Percentiles rank a stretch among this genome's conserved stretches.
Evolutionary conservation across 2,329 filamentous ascomycete species (phyloP).

Genomic region (Hyphodiscus sp.): DNA sequence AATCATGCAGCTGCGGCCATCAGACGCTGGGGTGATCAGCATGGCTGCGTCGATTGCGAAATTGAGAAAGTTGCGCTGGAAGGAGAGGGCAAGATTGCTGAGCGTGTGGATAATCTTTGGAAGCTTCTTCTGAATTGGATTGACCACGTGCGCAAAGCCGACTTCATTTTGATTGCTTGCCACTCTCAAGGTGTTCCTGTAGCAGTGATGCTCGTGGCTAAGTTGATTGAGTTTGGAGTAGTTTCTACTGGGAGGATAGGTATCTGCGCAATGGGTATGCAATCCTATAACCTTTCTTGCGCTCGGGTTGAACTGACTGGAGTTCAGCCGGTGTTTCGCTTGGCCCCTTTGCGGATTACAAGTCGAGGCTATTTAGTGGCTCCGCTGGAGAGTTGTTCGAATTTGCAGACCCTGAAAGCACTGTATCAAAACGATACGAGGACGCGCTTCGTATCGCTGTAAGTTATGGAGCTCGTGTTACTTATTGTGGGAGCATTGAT

Average conservation of each 20-base stretch:
- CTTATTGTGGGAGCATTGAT: slow-evolving; percentile 90
- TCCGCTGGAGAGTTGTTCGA: slow-evolving; percentile 94
- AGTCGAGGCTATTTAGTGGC: slow-evolving; percentile 80
- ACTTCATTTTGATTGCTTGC: slow-evolving; percentile 86
- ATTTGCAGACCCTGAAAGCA: slow-evolving; percentile 75
- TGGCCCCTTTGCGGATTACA: slow-evolving; percentile 88
- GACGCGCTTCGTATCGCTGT: slow-evolving; percentile 68
- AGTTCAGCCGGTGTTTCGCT: slow-evolving; percentile 83
- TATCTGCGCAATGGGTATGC: slow-evolving; percentile 67
- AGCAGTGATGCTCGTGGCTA: slow-evolving; percentile 83
- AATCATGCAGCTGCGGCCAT: slow-evolving; percentile 81
- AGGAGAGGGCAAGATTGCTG: slow-evolving; percentile 85
- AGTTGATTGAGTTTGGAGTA: slow-evolving; percentile 84
- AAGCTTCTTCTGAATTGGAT: slow-evolving; percentile 93
- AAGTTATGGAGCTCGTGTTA: slow-evolving; percentile 72
- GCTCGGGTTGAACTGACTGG: not conserved
- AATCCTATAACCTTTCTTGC: not conserved
- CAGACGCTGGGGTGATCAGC: slow-evolving; percentile 68
- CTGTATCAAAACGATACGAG: slow-evolving; percentile 76
- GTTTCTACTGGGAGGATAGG: slow-evolving; percentile 72
- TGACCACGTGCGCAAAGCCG: slow-evolving; percentile 77
- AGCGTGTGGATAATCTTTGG: slow-evolving; percentile 89
- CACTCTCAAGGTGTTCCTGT: slow-evolving; percentile 96
- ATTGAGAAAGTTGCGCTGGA: slow-evolving; percentile 94
- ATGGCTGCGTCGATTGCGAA: slow-evolving; percentile 67